Conservation (phyloP, 306 rosid genomes). For the Castanea crenata region DNA sequence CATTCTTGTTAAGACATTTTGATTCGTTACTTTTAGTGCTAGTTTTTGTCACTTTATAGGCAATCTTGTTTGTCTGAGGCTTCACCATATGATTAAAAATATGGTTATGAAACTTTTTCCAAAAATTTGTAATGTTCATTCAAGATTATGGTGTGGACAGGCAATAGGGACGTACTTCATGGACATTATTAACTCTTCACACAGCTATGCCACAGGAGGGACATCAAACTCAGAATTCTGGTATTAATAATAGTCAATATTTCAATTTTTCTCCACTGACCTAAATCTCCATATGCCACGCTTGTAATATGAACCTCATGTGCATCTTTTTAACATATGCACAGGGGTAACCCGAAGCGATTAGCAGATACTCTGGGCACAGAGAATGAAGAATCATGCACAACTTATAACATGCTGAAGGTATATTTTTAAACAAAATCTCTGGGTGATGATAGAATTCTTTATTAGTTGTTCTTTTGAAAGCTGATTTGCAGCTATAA, state of each 20-base stretch:
- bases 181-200: constrained; percentile 82
- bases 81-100: not conserved
- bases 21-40: not conserved
- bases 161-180: constrained; percentile 76
- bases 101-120: not conserved
- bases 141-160: constrained; percentile 34
- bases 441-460: constrained; percentile 5
- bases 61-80: not conserved
- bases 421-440: constrained; percentile 23
- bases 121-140: constrained; percentile 13
- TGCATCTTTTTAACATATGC: not conserved
- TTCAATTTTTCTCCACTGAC: constrained; percentile 18
- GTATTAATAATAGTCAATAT: constrained; percentile 39
- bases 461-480: not conserved
- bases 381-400: constrained; percentile 87
- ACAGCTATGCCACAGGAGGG: constrained; percentile 98
- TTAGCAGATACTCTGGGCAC: constrained; percentile 44
- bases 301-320: not conserved
- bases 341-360: constrained; percentile 69
- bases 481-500: not conserved
- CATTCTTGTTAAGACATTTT: not conserved
- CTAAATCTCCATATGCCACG: constrained; percentile 12
- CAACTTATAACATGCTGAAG: constrained; percentile 95
- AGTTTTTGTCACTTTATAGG: not conserved
- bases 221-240: constrained; percentile 77